Base-by-base conservation (phyloP, 306 rosid genomes). In the Medicago lupulina region DNA sequence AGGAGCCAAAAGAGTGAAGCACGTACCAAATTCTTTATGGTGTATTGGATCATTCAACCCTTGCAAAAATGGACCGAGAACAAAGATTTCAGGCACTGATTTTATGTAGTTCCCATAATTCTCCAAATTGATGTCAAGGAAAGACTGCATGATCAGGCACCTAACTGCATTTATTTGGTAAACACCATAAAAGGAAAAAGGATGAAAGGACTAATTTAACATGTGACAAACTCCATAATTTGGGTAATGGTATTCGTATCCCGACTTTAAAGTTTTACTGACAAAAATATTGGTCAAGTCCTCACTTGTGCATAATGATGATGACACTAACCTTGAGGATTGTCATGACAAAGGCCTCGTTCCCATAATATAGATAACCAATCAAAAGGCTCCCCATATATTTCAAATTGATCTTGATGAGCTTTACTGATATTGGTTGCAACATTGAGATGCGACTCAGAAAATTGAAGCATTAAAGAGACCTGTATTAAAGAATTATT, bases 341-440 rank as follows among this genome's bases (percentile, higher is more conserved):
- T 94, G 76, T 86, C 95, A 67, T 94, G 98, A 75, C 70, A 88
- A 83, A 94, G 93, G 49, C 96, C 98, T 41, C 90, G 86, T 66
- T 90, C 96, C 98, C 98, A 94, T 83, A 94, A 85, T 80, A 94
- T 90, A 36, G 95, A 84, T 73, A 94, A 74, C 98, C 98, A 94
- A 65, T 79, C 82, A 76, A 85, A 88, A 79, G 85, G 78, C 78
- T 87, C 88, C 1, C 86, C 85, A 14, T 60, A 71, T 16, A 49
- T 79, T 87, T 83, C 86, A 28, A 87, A 66, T 68, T 77, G 89
- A 76, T 81, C 74, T 78, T 81, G 85, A 73, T 82, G 79, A 68
- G 76, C 50, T 76, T 80, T 73, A 74, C 47, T 16, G 49, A 41
- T 67, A 79, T 66, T 77, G 79, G 51, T 87, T 54, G 66, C 84